Percentiles rank a stretch among this genome's conserved stretches.
These are phyloP conservation scores for Trametes versicolor DNA, from an alignment of 1,284 basidiomycete genomes.

Conservation along the genomic window DNA sequence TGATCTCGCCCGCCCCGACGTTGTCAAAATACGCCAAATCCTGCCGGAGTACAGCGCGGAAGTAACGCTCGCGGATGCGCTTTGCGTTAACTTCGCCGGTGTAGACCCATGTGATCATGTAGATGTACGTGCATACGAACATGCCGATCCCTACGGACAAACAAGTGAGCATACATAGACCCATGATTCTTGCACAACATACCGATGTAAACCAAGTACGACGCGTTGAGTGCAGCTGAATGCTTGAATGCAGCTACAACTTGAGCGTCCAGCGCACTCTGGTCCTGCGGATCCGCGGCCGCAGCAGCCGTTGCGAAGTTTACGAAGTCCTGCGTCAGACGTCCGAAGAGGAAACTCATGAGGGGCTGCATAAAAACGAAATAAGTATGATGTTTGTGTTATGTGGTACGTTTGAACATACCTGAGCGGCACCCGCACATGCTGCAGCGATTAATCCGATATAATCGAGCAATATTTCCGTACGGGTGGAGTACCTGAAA, in stretches of 20 bases:
- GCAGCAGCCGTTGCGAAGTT: slow-evolving; percentile 55
- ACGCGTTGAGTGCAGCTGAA: slow-evolving; percentile 64
- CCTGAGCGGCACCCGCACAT: slow-evolving; percentile 81
- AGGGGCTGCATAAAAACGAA: slow-evolving; percentile 58
- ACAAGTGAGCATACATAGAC: slow-evolving; percentile 11
- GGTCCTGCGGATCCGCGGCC: slow-evolving; percentile 33
- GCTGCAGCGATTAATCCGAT: slow-evolving; percentile 75
- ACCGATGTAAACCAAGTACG: slow-evolving; percentile 78
- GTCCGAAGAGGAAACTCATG: slow-evolving; percentile 86
- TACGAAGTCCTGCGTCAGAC: slow-evolving; percentile 82
- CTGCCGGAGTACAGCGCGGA: slow-evolving; percentile 82
- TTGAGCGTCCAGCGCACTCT: slow-evolving; percentile 32
- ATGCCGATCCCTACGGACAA: slow-evolving; percentile 62
- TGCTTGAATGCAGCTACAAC: slow-evolving; percentile 58
- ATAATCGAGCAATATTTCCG: slow-evolving; percentile 69
- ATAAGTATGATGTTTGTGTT: background rate
- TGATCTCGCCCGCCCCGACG: slow-evolving; percentile 94
- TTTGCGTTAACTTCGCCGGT: slow-evolving; percentile 90
- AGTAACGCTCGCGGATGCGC: slow-evolving; percentile 81
- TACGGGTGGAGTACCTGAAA: slow-evolving; percentile 67
- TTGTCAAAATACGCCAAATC: slow-evolving; percentile 93
- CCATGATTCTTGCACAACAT: slow-evolving; percentile 39
- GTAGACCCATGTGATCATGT: slow-evolving; percentile 90
- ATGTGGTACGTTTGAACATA: slow-evolving; percentile 44
- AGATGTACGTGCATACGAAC: slow-evolving; percentile 73